Evolutionary conservation across 2,329 filamentous ascomycete genomes (phyloP).

Genomic region (Monilinia polystroma): DNA sequence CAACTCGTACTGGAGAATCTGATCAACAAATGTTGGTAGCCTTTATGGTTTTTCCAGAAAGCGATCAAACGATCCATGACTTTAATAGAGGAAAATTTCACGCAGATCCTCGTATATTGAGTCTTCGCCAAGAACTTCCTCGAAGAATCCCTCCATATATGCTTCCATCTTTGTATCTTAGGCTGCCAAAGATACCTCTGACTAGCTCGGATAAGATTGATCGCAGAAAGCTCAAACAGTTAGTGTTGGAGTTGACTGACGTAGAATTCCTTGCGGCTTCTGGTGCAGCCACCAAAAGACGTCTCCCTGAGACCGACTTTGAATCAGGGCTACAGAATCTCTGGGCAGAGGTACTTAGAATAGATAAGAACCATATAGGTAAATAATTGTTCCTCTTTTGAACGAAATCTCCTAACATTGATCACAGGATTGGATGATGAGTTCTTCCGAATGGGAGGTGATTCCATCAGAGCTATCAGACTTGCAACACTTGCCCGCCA

Average conservation of each 20-base stretch:
- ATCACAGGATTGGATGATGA: slow-evolving; percentile 34
- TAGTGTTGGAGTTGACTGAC: not conserved
- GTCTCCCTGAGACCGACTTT: not conserved
- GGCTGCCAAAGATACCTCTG: not conserved
- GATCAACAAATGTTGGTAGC: not conserved
- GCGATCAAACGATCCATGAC: not conserved
- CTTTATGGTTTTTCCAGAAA: not conserved
- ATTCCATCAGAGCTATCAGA: slow-evolving; percentile 42
- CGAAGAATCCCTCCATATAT: not conserved
- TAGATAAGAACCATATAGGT: not conserved
- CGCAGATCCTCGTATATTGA: not conserved
- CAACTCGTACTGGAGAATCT: not conserved
- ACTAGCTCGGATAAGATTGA: not conserved
- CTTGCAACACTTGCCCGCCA: slow-evolving; percentile 43
- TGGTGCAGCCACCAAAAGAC: not conserved
- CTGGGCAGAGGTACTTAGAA: not conserved
- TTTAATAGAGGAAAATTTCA: not conserved
- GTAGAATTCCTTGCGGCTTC: not conserved
- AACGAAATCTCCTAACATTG: not conserved
- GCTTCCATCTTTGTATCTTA: not conserved
- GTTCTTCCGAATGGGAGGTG: slow-evolving; percentile 43
- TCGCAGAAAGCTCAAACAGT: not conserved
- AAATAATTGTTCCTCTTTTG: not conserved
- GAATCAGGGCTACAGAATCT: not conserved
- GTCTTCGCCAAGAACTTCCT: not conserved